These are phyloP conservation scores for Linanthus parryae DNA, from an alignment of 148 eudicot genomes.

Conservation along the genomic window DNA sequence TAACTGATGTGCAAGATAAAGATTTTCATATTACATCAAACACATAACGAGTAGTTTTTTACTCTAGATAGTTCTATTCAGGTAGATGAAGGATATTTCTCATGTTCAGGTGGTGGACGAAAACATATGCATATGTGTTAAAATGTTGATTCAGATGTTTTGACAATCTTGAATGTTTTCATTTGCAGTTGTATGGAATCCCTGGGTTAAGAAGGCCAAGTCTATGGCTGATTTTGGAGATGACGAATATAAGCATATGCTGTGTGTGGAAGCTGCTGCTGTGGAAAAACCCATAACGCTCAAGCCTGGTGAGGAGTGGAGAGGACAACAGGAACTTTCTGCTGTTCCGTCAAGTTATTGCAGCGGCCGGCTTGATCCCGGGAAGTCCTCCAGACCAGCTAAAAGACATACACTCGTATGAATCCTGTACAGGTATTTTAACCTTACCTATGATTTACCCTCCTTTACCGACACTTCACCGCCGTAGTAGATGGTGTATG, in stretches of 20 bases:
- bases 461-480: no score
- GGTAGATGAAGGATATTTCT: no score
- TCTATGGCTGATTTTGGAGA: conserved; percentile 78
- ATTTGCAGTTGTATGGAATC: conserved; percentile 82
- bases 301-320: conserved; percentile 92
- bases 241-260: conserved; percentile 77
- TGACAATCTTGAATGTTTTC: no score
- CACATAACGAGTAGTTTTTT: no score
- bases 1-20: no score
- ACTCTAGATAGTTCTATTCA: no score
- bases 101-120: no score
- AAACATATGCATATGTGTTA: no score
- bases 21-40: no score
- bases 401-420: conserved; percentile 14
- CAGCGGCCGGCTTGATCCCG: conserved; percentile 86
- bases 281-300: conserved; percentile 73
- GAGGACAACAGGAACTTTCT: conserved; percentile 67
- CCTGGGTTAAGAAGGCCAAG: conserved; percentile 92
- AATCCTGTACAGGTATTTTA: conserved; percentile 38
- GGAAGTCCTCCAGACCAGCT: conserved; percentile 43
- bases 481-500: no score
- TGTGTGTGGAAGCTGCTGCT: conserved; percentile 86
- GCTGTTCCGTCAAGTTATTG: conserved; percentile 82
- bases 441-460: no score
- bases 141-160: no score